Conservation (phyloP, 2,329 filamentous ascomycete genomes). For the Fusarium compactum region DNA sequence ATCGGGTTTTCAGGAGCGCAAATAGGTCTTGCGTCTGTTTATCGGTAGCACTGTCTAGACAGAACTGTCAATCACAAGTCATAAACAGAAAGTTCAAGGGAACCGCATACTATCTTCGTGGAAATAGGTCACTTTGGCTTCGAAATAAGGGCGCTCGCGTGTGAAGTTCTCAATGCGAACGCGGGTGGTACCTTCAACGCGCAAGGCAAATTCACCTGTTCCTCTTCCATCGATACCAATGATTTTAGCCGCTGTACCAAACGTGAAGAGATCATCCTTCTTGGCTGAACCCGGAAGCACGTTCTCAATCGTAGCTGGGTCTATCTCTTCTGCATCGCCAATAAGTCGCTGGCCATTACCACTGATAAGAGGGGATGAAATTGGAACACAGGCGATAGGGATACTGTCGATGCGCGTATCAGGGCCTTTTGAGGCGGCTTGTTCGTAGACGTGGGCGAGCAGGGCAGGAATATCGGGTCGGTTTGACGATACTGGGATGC, state of each 20-base stretch:
- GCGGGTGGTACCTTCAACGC: conserved; percentile 87
- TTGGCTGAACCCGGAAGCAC: conserved; percentile 70
- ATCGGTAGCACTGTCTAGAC: conserved; percentile 58
- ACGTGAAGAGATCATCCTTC: conserved; percentile 82
- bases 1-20: conserved; percentile 82
- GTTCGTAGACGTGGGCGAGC: conserved; percentile 85
- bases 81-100: not conserved
- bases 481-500: conserved; percentile 81
- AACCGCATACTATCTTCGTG: conserved; percentile 72
- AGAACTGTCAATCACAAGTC: conserved; percentile 19
- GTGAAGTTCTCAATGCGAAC: conserved; percentile 74
- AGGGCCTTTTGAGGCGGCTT: conserved; percentile 75
- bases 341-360: conserved; percentile 81
- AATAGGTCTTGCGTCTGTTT: conserved; percentile 78
- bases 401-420: conserved; percentile 74
- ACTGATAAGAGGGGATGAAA: conserved; percentile 80
- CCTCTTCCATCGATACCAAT: conserved; percentile 81
- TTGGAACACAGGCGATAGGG: conserved; percentile 87
- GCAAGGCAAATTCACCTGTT: conserved; percentile 80
- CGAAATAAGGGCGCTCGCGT: conserved; percentile 86
- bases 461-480: conserved; percentile 91
- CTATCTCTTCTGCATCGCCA: conserved; percentile 69
- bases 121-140: conserved; percentile 79
- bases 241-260: conserved; percentile 84
- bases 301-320: conserved; percentile 57